Percentiles rank a stretch among this genome's conserved stretches.
phyloP scores from a whole-genome alignment of 352 stramenopile species.

The Pythium phragmiticola region DNA sequence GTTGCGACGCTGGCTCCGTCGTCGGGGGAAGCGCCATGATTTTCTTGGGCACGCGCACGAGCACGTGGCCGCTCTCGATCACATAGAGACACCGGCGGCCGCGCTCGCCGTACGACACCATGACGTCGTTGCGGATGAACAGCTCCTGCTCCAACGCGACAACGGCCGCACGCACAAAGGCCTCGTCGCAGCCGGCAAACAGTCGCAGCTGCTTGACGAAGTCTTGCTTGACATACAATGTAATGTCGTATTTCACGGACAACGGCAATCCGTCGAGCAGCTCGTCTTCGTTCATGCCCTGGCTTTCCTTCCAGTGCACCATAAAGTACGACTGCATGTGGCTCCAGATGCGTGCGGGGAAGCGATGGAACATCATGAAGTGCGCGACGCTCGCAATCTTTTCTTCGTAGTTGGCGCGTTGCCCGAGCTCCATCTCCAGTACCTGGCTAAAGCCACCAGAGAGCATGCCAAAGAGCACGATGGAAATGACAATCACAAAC shows the following conservation, averaged over 20 bases:
- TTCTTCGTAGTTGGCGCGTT: slow-evolving; percentile 68
- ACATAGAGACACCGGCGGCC: slow-evolving; percentile 58
- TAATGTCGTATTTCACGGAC: slow-evolving; percentile 59
- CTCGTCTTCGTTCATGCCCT: slow-evolving; percentile 60
- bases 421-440: slow-evolving; percentile 67
- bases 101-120: slow-evolving; percentile 63
- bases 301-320: slow-evolving; percentile 64
- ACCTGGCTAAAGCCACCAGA: slow-evolving; percentile 70
- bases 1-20: too few relatives aligned
- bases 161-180: slow-evolving; percentile 63
- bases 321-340: slow-evolving; percentile 61
- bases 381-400: slow-evolving; percentile 51
- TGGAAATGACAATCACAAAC: slow-evolving; percentile 61
- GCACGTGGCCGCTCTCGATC: slow-evolving; percentile 52
- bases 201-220: slow-evolving; percentile 59
- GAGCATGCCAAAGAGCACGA: slow-evolving; percentile 70
- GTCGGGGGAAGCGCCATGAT: not conserved
- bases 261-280: slow-evolving; percentile 48
- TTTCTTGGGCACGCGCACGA: slow-evolving; percentile 27
- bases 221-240: slow-evolving; percentile 63
- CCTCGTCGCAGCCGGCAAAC: slow-evolving; percentile 59
- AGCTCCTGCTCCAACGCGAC: slow-evolving; percentile 67
- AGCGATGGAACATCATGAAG: slow-evolving; percentile 65
- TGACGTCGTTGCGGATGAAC: slow-evolving; percentile 75
- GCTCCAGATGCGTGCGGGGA: slow-evolving; percentile 48